Base-by-base conservation (phyloP, 2,329 filamentous ascomycete species). In the Botrytis tulipae region DNA sequence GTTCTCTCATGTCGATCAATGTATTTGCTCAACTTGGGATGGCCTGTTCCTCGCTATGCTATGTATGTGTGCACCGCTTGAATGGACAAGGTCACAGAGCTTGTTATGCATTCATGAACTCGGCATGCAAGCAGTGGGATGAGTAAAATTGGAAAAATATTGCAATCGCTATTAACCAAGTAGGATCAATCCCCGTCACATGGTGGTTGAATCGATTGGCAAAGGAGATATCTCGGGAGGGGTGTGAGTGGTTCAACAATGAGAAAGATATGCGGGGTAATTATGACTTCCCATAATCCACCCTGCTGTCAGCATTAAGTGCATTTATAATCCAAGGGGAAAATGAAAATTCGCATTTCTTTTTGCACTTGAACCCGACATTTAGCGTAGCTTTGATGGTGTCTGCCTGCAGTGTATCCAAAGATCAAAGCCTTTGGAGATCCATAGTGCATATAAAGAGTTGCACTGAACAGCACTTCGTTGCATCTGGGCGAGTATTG, bases 381-480 rank as follows among this genome's bases (percentile, higher is more conserved):
- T 62, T 32, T 51, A 22, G 44, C 18, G n/a, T 16, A 22, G 14
- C n/a, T 40, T 35, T 63, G 59, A 61, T 37, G 40, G 25, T 42
- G 32, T 46, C 32, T 68, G 59, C 37, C 32, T 61, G 51, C 71
- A 68, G 62, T 61, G 40, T 42, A 46, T 46, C 29, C 70, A 67
- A 40, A 37, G 62, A 68, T 60, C 62, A 32, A 35, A 57, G 9
- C n/a, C 35, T 51, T 42, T 35, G 29, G 20, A 46, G 29, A 48
- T 37, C 20, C 22, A 16, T 32, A 20, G 25, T 65, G 59, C 29
- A 59, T 67, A n/a, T 25, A 25, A 9, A 68, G 35, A 44, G 35
- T 32, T 29, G n/a, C 48, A 42, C 22, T 57, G 35, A 20, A 42
- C n/a, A 69, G 18, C 48, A 57, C 5, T 2, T 57, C 18, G 18